phyloP scores from a whole-genome alignment of 2,329 filamentous ascomycete species.

The Clarireedia hainanense region DNA sequence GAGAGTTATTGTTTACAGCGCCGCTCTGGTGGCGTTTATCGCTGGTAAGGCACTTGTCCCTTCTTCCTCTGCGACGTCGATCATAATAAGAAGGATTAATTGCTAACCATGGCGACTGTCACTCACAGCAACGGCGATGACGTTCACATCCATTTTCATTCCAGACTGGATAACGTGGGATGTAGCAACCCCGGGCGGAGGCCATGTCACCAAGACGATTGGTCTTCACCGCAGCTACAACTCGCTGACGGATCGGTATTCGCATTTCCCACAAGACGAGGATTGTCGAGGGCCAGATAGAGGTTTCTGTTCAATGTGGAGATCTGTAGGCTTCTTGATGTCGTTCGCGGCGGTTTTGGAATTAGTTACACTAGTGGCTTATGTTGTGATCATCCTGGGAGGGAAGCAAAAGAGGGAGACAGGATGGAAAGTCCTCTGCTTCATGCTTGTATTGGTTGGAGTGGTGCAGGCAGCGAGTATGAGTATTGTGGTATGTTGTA shows the following conservation, averaged over 20 bases:
- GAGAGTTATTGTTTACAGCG: constrained; percentile 34
- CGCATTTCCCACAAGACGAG: constrained; percentile 56
- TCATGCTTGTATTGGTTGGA: constrained; percentile 57
- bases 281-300: constrained; percentile 51
- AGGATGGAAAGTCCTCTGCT: constrained; percentile 71
- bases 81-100: neutral
- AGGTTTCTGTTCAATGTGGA: constrained; percentile 91
- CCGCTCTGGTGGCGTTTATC: constrained; percentile 35
- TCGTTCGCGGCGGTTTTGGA: constrained; percentile 77
- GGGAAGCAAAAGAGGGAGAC: constrained; percentile 72
- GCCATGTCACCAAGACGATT: constrained; percentile 55
- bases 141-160: constrained; percentile 58
- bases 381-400: constrained; percentile 67
- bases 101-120: constrained; percentile 4
- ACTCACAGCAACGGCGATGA: constrained; percentile 66
- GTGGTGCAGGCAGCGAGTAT: constrained; percentile 69
- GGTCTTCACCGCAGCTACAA: constrained; percentile 80
- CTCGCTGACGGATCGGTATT: constrained; percentile 48
- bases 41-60: constrained; percentile 37
- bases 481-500: constrained; percentile 66
- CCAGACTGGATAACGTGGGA: constrained; percentile 65
- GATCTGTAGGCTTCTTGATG: constrained; percentile 70
- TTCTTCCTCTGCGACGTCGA: constrained; percentile 26
- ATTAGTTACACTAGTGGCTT: constrained; percentile 71
- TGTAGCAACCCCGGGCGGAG: constrained; percentile 39